Evolutionary conservation across 805 yeast species (phyloP), one percentile per base, ranked within the genome.

Genomic region (Vanderwaltozyma polyspora): DNA sequence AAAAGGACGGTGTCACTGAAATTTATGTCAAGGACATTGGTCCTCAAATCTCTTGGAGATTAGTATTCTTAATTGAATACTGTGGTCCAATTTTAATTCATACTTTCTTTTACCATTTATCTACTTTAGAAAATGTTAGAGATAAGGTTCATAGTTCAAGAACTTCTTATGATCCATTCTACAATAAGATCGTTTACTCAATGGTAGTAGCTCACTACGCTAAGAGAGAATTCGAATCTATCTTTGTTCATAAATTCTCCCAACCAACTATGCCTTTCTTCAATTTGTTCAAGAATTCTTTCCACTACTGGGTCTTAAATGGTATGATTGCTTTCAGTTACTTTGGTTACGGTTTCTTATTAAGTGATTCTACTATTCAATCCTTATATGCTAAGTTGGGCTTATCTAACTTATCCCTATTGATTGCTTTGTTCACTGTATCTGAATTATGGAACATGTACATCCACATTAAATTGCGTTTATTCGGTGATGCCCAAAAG

Each of bases 221-320:
- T 43, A 91, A 91, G 63, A 76, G 98, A 55, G 96, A 86, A 58
- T 69, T 70, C 43, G 98, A 91, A 62, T 85, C 95, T 7, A 44
- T 80, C 17, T 77, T 74, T 51, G 77, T 91, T 33, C 98, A 91
- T 62, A 68, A 71, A 41, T 91, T 91, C 55, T 82, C 95, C 16
- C 66, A 76, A 38, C 76, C 84, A 18, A 91, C 98, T 11, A 91
- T 91, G 98, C 98, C 98, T 4, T 49, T 81, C 28, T 71, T 74
- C 55, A 82, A 85, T 59, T 61, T 91, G 39, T 82, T 89, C 69
- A 85, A 87, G 62, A 91, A 91, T 64, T 78, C 86, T 26, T 66
- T 72, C 44, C 96, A 91, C 58, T 91, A 91, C 62, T 89, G 96
- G 96, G 57, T 83, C n/a, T 64, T 89, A 44, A 79, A 86, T 35